These are phyloP conservation scores for Skeletonema tropicum DNA, from an alignment of 108 stramenopile genomes.

Conservation along the genomic window DNA sequence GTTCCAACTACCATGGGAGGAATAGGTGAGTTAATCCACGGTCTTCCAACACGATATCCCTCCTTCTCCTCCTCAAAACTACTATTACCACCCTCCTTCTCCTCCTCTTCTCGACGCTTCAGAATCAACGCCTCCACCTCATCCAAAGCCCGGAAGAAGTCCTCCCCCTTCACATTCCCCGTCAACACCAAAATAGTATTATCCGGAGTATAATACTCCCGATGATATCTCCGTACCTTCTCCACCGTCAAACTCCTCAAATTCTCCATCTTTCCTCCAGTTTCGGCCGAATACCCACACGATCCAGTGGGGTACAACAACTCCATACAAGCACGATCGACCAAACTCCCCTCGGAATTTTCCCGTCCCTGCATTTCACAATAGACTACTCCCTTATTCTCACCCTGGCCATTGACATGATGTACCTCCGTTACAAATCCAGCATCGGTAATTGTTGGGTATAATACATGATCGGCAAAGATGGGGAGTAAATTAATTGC, in stretches of 20 bases:
- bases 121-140: conserved; percentile 41
- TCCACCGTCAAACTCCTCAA: conserved; percentile 33
- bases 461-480: conserved; percentile 52
- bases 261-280: conserved; percentile 49
- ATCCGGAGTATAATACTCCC: conserved; percentile 46
- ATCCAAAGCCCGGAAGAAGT: conserved; percentile 43
- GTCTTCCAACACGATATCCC: conserved; percentile 22
- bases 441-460: conserved; percentile 49
- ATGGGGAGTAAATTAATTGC: conserved; percentile 45
- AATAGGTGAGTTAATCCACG: conserved; percentile 33
- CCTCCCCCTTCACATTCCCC: conserved; percentile 39
- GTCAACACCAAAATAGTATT: conserved; percentile 43
- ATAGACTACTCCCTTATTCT: conserved; percentile 59
- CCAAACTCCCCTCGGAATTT: conserved; percentile 45
- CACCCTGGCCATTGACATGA: conserved; percentile 45
- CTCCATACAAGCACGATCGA: conserved; percentile 42
- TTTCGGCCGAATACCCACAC: conserved; percentile 50
- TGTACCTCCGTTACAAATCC: conserved; percentile 54
- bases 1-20: conserved; percentile 31
- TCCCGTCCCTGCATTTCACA: conserved; percentile 57
- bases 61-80: background rate
- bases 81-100: background rate
- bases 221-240: conserved; percentile 45
- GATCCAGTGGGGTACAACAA: conserved; percentile 36
- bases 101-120: conserved; percentile 15